phyloP scores from a whole-genome alignment of 768 basidiomycete species.

The Mycena vitilis region DNA sequence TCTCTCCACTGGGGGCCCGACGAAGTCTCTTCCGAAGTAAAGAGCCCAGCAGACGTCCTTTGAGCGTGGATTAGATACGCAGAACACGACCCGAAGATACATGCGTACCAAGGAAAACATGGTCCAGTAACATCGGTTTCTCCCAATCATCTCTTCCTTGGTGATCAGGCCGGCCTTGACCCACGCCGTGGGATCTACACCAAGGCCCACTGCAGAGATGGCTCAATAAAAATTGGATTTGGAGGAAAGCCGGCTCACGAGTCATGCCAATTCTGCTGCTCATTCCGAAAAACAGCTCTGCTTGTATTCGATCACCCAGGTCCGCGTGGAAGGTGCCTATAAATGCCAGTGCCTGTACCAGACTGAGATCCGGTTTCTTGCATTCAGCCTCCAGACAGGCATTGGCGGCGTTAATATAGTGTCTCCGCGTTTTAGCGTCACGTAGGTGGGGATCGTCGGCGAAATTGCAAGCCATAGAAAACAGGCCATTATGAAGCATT shows the following conservation, averaged over 20 bases:
- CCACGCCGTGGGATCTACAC: conserved; percentile 51
- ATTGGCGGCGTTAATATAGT: conserved; percentile 34
- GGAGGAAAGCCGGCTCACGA: conserved; percentile 11
- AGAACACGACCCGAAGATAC: background rate
- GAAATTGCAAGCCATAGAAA: conserved; percentile 39
- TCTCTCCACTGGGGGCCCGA: conserved; percentile 40
- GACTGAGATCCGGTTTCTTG: conserved; percentile 35
- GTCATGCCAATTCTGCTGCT: conserved; percentile 20
- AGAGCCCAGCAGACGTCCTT: conserved; percentile 57
- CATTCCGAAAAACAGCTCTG: conserved; percentile 37
- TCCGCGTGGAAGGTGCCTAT: conserved; percentile 36
- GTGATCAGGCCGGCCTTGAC: conserved; percentile 52
- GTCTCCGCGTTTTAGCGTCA: conserved; percentile 29
- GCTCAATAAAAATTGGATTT: background rate
- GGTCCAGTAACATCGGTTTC: conserved; percentile 57
- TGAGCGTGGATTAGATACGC: background rate
- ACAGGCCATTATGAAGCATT: conserved; percentile 63
- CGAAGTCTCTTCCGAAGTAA: conserved; percentile 56
- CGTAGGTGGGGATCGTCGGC: conserved; percentile 36
- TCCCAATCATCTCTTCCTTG: conserved; percentile 48
- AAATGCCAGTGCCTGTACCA: conserved; percentile 38
- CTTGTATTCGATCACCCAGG: conserved; percentile 31
- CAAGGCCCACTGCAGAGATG: conserved; percentile 49
- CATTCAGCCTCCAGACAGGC: conserved; percentile 31
- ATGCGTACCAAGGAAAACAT: conserved; percentile 45